Evolutionary conservation across 73 alveolate genomes (phyloP).

Genomic region (Paramecium tetraurelia): DNA sequence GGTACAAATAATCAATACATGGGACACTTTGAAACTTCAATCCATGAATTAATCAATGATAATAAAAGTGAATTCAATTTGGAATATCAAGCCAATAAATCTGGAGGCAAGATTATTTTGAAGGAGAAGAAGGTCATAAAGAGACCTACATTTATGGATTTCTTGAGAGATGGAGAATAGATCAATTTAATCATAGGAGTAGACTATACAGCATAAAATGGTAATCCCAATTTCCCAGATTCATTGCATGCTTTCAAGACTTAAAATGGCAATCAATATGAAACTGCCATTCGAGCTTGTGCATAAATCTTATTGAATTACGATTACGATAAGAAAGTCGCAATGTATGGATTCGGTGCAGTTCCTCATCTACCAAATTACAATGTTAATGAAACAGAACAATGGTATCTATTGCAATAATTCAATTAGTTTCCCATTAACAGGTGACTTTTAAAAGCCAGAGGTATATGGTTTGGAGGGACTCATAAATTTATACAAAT

Average conservation of each 20-base stretch:
- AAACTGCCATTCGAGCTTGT: conserved; percentile 78
- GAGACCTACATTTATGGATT: conserved; percentile 81
- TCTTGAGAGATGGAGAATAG: conserved; percentile 70
- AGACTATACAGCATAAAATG: conserved; percentile 93
- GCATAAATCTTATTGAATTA: conserved; percentile 79
- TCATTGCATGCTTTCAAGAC: conserved; percentile 70
- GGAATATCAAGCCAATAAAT: background rate
- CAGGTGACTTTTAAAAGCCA: conserved; percentile 73
- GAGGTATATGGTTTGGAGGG: conserved; percentile 72
- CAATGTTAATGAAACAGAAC: conserved; percentile 62
- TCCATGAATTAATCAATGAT: conserved; percentile 48
- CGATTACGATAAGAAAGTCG: conserved; percentile 80
- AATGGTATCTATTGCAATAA: conserved; percentile 62
- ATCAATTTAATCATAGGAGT: conserved; percentile 79
- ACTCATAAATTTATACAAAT: conserved; percentile 66
- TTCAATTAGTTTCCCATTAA: conserved; percentile 71
- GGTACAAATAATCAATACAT: conserved; percentile 65
- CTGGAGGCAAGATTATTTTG: conserved; percentile 35
- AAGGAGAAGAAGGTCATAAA: conserved; percentile 47
- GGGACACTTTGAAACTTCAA: conserved; percentile 71
- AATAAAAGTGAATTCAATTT: conserved; percentile 48
- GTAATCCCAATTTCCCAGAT: conserved; percentile 65
- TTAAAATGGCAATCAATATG: conserved; percentile 71
- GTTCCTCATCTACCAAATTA: conserved; percentile 70
- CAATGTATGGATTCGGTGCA: conserved; percentile 96